Conservation (phyloP, 805 yeast genomes). For the Vanderwaltozyma verrucispora region DNA sequence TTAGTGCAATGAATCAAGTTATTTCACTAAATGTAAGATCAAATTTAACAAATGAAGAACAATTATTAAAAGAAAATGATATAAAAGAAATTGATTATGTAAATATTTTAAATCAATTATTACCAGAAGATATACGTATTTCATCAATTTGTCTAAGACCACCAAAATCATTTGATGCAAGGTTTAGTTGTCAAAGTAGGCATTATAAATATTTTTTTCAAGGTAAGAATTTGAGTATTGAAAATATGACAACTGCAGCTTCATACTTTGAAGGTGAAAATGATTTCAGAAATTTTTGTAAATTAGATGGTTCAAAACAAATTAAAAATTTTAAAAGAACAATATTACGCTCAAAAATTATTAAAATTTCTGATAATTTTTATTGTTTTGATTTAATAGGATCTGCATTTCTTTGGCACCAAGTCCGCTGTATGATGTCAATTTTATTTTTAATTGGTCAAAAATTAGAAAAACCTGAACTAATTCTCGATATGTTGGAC, state of each 20-base stretch:
- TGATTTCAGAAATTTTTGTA: constrained; percentile 92
- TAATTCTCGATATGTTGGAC: constrained; percentile 52
- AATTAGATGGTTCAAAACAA: constrained; percentile 89
- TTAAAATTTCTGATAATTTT: constrained; percentile 32
- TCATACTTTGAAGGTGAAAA: constrained; percentile 59
- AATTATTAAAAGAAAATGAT: constrained; percentile 47
- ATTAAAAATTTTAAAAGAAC: constrained; percentile 66
- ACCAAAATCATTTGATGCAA: constrained; percentile 75
- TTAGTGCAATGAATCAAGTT: constrained; percentile 93
- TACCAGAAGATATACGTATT: constrained; percentile 77
- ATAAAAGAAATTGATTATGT: constrained; percentile 64
- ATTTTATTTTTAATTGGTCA: constrained; percentile 74
- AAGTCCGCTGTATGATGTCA: constrained; percentile 93
- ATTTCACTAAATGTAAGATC: constrained; percentile 74
- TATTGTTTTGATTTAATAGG: constrained; percentile 74
- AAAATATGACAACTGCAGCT: constrained; percentile 53
- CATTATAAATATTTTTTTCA: constrained; percentile 79
- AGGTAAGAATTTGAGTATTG: constrained; percentile 47
- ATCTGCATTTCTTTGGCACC: constrained; percentile 94
- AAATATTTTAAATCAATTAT: constrained; percentile 56
- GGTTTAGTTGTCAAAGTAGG: constrained; percentile 80
- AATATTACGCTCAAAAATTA: constrained; percentile 44
- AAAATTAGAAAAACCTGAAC: constrained; percentile 47
- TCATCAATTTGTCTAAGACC: constrained; percentile 78
- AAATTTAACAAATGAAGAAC: constrained; percentile 50